Conservation (phyloP, 106 monocot genomes). For the Allium fistulosum region DNA sequence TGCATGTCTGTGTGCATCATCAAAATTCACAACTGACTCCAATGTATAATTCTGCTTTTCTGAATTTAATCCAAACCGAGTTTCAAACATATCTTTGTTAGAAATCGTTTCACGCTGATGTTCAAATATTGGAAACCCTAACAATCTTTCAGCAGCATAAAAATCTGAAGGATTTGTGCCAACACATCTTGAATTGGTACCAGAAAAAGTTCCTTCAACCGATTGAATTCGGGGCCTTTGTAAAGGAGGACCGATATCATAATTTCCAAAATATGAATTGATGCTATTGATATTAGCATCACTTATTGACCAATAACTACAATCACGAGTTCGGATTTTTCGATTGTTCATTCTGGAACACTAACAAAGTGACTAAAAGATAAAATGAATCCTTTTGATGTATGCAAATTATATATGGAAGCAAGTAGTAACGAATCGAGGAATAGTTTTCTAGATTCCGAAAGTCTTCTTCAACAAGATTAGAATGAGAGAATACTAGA, state of each 20-base stretch:
- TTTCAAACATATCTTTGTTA: conserved; percentile 1
- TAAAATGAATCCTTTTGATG: background rate
- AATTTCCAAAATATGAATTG: conserved; percentile 3
- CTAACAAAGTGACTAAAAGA: background rate
- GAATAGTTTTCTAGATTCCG: conserved; percentile 12
- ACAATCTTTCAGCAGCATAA: conserved; percentile 28
- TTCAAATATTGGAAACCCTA: conserved; percentile 32
- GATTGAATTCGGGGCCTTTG: background rate
- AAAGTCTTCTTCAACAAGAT: conserved; percentile 6
- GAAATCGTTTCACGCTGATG: conserved; percentile 8
- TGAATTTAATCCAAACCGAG: background rate
- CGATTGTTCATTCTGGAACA: conserved; percentile 7
- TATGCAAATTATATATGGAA: no score
- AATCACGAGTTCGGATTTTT: background rate
- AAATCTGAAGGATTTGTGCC: conserved; percentile 27
- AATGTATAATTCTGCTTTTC: conserved; percentile 9
- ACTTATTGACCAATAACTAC: background rate
- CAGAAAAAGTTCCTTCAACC: background rate
- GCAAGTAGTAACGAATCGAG: background rate
- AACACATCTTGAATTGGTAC: conserved; percentile 10
- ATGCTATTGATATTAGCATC: conserved; percentile 2
- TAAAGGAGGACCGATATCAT: conserved; percentile 3
- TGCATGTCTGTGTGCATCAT: background rate
- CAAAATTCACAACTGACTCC: conserved; percentile 21
- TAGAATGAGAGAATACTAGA: conserved; percentile 4